Conservation (phyloP, 345 rosid genomes). For the Eucalyptus curtisii region DNA sequence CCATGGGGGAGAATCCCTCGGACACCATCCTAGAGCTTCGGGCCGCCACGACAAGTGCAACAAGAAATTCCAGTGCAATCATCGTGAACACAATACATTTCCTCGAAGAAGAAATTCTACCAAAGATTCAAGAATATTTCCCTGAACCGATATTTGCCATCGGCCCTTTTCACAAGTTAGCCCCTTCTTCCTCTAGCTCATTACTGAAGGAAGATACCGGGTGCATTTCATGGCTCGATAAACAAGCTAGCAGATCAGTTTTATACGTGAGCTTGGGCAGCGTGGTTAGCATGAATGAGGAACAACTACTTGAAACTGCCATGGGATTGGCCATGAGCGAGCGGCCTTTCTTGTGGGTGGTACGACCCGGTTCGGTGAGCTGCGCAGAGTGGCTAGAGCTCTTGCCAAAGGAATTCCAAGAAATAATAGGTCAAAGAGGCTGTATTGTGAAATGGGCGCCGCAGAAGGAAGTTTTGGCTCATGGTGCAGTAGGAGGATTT, state of each 20-base stretch:
- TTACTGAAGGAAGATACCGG: not conserved
- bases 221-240: conserved; percentile 15
- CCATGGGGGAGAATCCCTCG: not conserved
- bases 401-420: not conserved
- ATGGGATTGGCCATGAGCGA: conserved; percentile 10
- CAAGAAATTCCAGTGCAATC: conserved; percentile 1
- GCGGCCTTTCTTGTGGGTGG: conserved; percentile 18
- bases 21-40: not conserved
- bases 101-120: conserved; percentile 1
- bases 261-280: conserved; percentile 17
- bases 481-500: conserved; percentile 11
- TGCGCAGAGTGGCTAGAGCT: not conserved
- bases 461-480: conserved; percentile 10
- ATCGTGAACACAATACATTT: conserved; percentile 6
- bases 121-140: not conserved
- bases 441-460: conserved; percentile 20
- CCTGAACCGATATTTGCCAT: not conserved
- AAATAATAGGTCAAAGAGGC: conserved; percentile 1
- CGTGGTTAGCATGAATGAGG: conserved; percentile 4
- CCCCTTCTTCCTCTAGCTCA: not conserved
- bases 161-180: conserved; percentile 10
- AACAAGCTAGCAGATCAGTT: conserved; percentile 1
- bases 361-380: conserved; percentile 1
- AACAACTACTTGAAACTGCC: conserved; percentile 3
- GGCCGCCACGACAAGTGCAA: not conserved